Evolutionary conservation across 441 rosid species (phyloP).

Genomic region (California macrophylla): DNA sequence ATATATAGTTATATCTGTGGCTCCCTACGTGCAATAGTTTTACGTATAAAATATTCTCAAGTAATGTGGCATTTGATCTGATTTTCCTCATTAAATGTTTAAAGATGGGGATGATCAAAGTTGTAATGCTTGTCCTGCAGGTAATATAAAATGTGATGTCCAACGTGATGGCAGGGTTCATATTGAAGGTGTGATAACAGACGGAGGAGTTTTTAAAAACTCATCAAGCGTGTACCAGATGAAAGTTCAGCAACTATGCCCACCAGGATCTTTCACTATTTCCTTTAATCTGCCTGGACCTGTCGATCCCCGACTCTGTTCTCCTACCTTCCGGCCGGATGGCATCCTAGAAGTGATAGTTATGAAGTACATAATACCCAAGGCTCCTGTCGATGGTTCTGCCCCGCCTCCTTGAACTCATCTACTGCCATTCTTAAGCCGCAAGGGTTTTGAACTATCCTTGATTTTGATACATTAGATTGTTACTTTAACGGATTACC

Average conservation of each 20-base stretch:
- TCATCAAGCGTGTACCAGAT: slow-evolving; percentile 30
- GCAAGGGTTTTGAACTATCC: background rate
- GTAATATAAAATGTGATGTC: slow-evolving; percentile 44
- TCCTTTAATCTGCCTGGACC: slow-evolving; percentile 69
- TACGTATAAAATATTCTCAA: background rate
- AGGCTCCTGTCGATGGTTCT: slow-evolving; percentile 13
- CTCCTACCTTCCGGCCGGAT: slow-evolving; percentile 38
- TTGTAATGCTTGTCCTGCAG: slow-evolving; percentile 28
- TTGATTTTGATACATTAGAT: background rate
- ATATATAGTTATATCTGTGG: too few relatives aligned
- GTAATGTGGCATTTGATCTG: background rate
- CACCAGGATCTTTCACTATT: slow-evolving; percentile 57
- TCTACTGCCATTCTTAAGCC: background rate
- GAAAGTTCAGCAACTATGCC: slow-evolving; percentile 46
- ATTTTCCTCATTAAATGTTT: background rate
- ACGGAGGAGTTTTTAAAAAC: slow-evolving; percentile 27
- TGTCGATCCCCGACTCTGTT: slow-evolving; percentile 64
- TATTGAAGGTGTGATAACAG: slow-evolving; percentile 42
- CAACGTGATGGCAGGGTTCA: slow-evolving; percentile 45
- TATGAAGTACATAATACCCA: slow-evolving; percentile 29
- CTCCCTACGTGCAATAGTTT: too few relatives aligned
- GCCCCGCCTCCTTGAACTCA: slow-evolving; percentile 4
- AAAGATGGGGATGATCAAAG: slow-evolving; percentile 3
- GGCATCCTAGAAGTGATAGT: slow-evolving; percentile 71
- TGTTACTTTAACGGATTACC: background rate